A percentile compares a stretch with the other conserved stretches of the same genome.
phyloP scores from a whole-genome alignment of 257 asterid genomes.

The Nicotiana tomentosiformis region DNA sequence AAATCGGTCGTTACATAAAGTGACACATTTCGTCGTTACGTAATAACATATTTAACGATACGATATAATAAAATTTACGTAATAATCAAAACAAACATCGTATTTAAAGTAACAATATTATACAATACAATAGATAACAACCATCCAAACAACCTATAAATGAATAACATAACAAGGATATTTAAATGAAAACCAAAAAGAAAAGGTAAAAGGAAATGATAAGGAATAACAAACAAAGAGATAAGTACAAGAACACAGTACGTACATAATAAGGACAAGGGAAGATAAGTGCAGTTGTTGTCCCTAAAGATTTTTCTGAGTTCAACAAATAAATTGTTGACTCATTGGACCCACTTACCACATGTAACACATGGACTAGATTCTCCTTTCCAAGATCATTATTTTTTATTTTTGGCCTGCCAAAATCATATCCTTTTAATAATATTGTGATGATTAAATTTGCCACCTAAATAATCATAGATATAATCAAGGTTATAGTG shows the following conservation, averaged over 20 bases:
- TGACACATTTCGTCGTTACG: too few relatives aligned
- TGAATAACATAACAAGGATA: too few relatives aligned
- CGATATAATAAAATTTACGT: too few relatives aligned
- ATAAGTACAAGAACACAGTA: neutral
- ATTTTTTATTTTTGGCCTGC: neutral
- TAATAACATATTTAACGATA: too few relatives aligned
- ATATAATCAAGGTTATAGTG: too few relatives aligned
- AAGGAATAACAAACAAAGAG: neutral
- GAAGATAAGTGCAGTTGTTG: neutral
- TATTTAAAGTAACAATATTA: too few relatives aligned
- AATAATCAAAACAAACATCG: too few relatives aligned
- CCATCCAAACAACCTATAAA: too few relatives aligned
- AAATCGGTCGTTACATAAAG: too few relatives aligned
- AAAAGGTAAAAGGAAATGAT: neutral
- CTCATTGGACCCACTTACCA: neutral
- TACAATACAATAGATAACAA: too few relatives aligned
- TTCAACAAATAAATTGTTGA: neutral
- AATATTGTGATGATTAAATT: neutral
- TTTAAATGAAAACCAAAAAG: neutral
- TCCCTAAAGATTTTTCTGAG: neutral
- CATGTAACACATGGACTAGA: conserved; percentile 9
- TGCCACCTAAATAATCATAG: neutral
- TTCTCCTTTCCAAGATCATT: neutral
- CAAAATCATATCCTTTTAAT: neutral
- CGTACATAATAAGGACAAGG: neutral